phyloP scores from a whole-genome alignment of 2,329 filamentous ascomycete species.

The Aspergillus cejpii region DNA sequence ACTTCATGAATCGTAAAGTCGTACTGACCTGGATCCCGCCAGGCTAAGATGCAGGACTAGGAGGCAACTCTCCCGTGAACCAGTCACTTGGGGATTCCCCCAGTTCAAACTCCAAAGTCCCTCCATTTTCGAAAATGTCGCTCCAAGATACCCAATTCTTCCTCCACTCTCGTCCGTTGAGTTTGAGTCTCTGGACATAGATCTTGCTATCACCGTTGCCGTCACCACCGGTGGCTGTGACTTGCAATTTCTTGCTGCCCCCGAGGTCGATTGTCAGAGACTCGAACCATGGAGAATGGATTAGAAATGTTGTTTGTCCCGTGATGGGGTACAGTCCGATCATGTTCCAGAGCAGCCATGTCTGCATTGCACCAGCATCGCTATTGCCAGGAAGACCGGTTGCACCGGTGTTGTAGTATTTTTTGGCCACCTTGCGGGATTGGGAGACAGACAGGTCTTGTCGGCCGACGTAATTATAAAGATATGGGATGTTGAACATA shows the following conservation, averaged over 20 bases:
- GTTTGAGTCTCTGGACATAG: conserved; percentile 60
- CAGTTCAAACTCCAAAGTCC: conserved; percentile 59
- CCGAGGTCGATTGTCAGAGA: conserved; percentile 56
- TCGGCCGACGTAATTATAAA: conserved; percentile 61
- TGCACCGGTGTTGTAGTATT: conserved; percentile 51
- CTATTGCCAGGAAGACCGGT: conserved; percentile 61
- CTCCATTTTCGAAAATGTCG: conserved; percentile 59
- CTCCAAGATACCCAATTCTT: conserved; percentile 61
- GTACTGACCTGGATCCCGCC: background rate
- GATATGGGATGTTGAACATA: conserved; percentile 58
- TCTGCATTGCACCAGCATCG: conserved; percentile 67
- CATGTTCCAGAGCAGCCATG: conserved; percentile 63
- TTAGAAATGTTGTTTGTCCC: conserved; percentile 60
- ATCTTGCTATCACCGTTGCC: conserved; percentile 41
- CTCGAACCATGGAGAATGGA: conserved; percentile 58
- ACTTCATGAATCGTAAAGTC: background rate
- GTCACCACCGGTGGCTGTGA: conserved; percentile 49
- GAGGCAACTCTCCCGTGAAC: conserved; percentile 55
- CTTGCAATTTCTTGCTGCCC: conserved; percentile 47
- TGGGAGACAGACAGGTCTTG: conserved; percentile 56
- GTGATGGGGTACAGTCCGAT: conserved; percentile 62
- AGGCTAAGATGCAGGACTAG: conserved; percentile 48
- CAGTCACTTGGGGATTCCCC: conserved; percentile 49
- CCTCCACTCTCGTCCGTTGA: conserved; percentile 59
- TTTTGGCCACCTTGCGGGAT: conserved; percentile 53